Evolutionary conservation across 2,329 filamentous ascomycete species (phyloP).

Genomic region (Penicillium griseofulvum): DNA sequence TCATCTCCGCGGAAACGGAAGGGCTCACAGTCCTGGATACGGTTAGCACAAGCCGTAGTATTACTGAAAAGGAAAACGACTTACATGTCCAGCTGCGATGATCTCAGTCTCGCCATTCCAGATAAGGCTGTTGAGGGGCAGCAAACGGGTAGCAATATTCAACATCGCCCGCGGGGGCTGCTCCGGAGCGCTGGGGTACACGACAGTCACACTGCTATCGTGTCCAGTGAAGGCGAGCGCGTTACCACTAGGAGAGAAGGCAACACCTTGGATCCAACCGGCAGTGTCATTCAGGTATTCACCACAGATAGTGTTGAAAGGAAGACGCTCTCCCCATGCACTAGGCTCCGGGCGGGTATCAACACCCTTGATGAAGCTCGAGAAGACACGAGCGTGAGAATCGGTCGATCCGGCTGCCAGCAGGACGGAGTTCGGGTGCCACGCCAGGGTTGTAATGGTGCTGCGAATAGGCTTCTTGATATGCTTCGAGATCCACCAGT

Average conservation of each 20-base stretch:
- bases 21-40: constrained; percentile 66
- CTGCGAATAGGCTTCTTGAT: constrained; percentile 98
- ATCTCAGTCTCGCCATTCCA: constrained; percentile 93
- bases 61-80: constrained; percentile 18
- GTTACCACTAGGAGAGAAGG: constrained; percentile 88
- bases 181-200: constrained; percentile 88
- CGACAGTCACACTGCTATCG: constrained; percentile 93
- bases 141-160: constrained; percentile 80
- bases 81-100: constrained; percentile 83
- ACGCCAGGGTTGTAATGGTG: constrained; percentile 90
- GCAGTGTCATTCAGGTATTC: constrained; percentile 95
- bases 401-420: constrained; percentile 95
- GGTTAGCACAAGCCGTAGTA: constrained; percentile 1
- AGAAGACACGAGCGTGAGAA: constrained; percentile 92
- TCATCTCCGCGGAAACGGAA: constrained; percentile 81
- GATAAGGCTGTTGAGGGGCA: constrained; percentile 88
- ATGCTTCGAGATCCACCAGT: constrained; percentile 99
- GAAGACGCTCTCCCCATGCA: constrained; percentile 90
- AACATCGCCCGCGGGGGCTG: constrained; percentile 88
- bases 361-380: constrained; percentile 92
- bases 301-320: constrained; percentile 97
- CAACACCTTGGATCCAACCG: constrained; percentile 91
- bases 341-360: constrained; percentile 81
- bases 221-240: constrained; percentile 93
- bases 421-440: constrained; percentile 97